Percentiles rank a stretch among this genome's conserved stretches.
Conservation (phyloP, 169 alveolate genomes). For the Eimeria sp. region DNA sequence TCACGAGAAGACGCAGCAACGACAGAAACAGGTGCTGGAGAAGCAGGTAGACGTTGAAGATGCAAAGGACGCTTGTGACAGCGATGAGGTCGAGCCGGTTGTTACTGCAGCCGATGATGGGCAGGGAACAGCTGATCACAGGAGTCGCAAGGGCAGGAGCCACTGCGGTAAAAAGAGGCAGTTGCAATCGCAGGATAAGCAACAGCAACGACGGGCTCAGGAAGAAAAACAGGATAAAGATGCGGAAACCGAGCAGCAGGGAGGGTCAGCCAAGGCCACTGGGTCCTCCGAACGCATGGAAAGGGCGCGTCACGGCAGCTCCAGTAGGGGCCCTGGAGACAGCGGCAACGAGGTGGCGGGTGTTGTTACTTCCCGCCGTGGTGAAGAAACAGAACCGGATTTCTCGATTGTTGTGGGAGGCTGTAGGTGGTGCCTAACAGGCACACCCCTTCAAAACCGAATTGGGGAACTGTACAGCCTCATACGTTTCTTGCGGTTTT, state of each 20-base stretch:
- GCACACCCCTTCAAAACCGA: constrained; percentile 98
- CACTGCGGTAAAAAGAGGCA: background rate
- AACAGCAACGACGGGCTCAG: background rate
- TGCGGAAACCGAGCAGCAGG: constrained; percentile 37
- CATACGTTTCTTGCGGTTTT: constrained; percentile 95
- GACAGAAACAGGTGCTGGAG: background rate
- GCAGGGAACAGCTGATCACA: background rate
- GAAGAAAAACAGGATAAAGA: background rate
- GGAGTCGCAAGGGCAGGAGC: background rate
- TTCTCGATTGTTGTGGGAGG: constrained; percentile 64
- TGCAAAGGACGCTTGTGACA: background rate
- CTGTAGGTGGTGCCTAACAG: constrained; percentile 97
- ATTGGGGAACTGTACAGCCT: constrained; percentile 97
- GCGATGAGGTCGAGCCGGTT: constrained; percentile 6
- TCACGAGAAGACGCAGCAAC: background rate
- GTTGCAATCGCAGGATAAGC: constrained; percentile 18
- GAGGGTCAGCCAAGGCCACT: constrained; percentile 20
- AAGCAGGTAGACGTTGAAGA: constrained; percentile 5
- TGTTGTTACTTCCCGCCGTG: background rate
- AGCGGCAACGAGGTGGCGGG: background rate
- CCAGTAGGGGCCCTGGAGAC: background rate
- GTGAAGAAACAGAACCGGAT: constrained; percentile 12
- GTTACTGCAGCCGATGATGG: background rate
- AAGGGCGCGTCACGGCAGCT: background rate
- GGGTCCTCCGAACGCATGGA: constrained; percentile 19